Percentiles rank a stretch among this genome's conserved stretches.
Evolutionary conservation across 345 rosid species (phyloP).

Genomic region (Combretum micranthum): DNA sequence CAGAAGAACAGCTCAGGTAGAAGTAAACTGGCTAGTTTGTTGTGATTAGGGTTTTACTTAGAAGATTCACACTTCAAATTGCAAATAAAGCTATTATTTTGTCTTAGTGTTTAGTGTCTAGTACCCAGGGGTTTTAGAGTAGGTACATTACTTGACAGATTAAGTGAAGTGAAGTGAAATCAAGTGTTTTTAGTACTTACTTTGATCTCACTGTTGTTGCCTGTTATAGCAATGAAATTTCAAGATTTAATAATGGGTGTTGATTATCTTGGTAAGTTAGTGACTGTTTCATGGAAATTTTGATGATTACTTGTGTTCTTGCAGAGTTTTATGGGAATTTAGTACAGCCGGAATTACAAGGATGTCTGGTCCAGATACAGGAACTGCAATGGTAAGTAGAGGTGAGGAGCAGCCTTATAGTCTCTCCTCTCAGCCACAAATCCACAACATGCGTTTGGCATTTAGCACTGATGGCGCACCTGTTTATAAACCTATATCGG

Average conservation of each 20-base stretch:
- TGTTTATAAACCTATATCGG: constrained; percentile 12
- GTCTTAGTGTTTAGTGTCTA: background rate
- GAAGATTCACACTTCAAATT: background rate
- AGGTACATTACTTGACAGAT: no score
- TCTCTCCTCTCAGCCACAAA: constrained; percentile 10
- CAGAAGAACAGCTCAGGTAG: no score
- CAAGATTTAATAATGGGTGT: background rate
- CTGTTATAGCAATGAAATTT: constrained; percentile 1
- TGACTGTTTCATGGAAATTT: constrained; percentile 1
- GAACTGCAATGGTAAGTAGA: constrained; percentile 11
- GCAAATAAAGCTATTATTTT: background rate
- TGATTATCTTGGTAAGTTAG: background rate
- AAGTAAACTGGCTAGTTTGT: background rate
- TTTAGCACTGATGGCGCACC: constrained; percentile 16
- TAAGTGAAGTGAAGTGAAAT: background rate
- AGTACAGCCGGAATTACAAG: background rate
- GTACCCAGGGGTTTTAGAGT: background rate
- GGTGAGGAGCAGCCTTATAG: constrained; percentile 11
- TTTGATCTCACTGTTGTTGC: background rate
- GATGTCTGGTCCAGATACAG: constrained; percentile 9
- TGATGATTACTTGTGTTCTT: background rate
- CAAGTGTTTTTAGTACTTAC: background rate
- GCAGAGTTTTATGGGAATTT: constrained; percentile 6
- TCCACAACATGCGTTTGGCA: constrained; percentile 19
- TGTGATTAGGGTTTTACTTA: constrained; percentile 11